phyloP scores from a whole-genome alignment of 2,329 filamentous ascomycete genomes.

The Ophiostoma himal-ulmi region DNA sequence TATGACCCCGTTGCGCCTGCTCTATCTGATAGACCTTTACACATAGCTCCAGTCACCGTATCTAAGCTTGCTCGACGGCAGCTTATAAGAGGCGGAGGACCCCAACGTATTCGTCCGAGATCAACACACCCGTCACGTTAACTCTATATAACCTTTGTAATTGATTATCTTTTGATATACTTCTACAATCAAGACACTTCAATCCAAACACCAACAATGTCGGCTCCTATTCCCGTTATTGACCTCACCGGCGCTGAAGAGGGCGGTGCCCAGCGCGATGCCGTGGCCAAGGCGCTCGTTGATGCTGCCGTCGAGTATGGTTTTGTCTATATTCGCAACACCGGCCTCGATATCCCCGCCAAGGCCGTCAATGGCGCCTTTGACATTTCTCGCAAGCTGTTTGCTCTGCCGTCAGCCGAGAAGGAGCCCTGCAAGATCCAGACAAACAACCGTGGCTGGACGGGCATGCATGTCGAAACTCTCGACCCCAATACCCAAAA shows the following conservation, averaged over 20 bases:
- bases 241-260: conserved; percentile 62
- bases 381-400: conserved; percentile 65
- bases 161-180: background rate
- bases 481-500: conserved; percentile 77
- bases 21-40: background rate
- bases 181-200: background rate
- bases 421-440: conserved; percentile 71
- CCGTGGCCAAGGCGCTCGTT: conserved; percentile 63
- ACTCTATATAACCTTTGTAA: background rate
- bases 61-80: background rate
- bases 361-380: conserved; percentile 66
- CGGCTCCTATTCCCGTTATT: conserved; percentile 66
- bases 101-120: background rate
- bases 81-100: background rate
- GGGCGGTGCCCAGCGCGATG: conserved; percentile 27
- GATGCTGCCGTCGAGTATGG: conserved; percentile 76
- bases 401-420: conserved; percentile 61
- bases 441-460: conserved; percentile 82
- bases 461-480: conserved; percentile 79
- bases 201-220: conserved; percentile 27
- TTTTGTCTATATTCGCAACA: conserved; percentile 82
- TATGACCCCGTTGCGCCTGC: background rate
- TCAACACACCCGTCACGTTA: background rate
- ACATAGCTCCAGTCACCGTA: background rate
- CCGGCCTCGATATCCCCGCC: conserved; percentile 60